Percentiles rank a stretch among this genome's conserved stretches.
Conservation (phyloP, 2,329 filamentous ascomycete genomes). For the Scleromitrula shiraiana region DNA sequence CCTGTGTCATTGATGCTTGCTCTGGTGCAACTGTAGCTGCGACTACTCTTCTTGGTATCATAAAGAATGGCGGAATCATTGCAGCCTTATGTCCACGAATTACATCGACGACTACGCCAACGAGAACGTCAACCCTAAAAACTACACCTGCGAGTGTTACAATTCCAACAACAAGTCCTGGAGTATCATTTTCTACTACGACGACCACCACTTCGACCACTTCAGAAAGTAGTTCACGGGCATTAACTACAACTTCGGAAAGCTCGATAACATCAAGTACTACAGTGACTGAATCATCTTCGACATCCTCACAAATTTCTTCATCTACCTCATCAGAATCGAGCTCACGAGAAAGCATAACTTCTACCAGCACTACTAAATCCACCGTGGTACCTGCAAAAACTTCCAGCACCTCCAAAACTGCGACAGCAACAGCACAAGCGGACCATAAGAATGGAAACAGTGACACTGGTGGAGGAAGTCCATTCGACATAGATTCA, state of each 20-base stretch:
- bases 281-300: neutral
- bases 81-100: constrained; percentile 21
- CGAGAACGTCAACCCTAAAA: constrained; percentile 1
- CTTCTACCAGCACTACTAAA: neutral
- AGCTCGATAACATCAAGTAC: neutral
- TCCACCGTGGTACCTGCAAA: neutral
- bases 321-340: neutral
- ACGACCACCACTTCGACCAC: neutral
- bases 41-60: constrained; percentile 26
- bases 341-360: neutral
- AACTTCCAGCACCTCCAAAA: neutral
- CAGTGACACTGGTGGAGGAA: constrained; percentile 5
- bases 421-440: neutral
- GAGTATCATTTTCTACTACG: neutral
- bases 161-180: neutral
- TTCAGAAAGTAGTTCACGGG: too few species aligned
- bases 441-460: neutral
- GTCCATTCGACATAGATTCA: constrained; percentile 10
- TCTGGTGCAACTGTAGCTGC: constrained; percentile 15
- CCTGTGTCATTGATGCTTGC: constrained; percentile 19
- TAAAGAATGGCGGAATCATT: constrained; percentile 25
- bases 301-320: neutral
- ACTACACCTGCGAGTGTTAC: constrained; percentile 8
- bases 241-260: neutral
- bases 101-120: constrained; percentile 3